Evolutionary conservation across 306 rosid species (phyloP), one percentile per base, ranked within the genome.

Genomic region (Citrullus colocynthis): DNA sequence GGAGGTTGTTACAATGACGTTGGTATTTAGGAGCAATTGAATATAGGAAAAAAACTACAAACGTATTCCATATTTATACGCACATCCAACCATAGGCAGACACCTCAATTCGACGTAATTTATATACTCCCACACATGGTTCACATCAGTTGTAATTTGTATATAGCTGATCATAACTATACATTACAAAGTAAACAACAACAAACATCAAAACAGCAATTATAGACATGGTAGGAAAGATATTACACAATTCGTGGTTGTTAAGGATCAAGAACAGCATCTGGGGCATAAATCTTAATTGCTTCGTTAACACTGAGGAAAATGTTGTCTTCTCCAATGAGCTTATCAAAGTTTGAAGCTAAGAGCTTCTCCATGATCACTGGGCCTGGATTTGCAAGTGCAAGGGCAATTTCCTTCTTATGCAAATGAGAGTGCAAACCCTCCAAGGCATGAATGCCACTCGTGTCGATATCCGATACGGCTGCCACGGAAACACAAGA

Each of bases 351-450:
- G 14, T 85, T n/a, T 6, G 97, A 88, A 37, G 89, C 88, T 10
- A 88, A 57, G 49, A 95, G 86, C 84, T 90, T 90, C 85, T 87
- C 97, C n/a, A 80, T 88, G n/a, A 95, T 96, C 24, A 83, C 61
- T 36, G 91, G 85, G 10, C 95, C 96, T 9, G 96, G 97, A 73
- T 95, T 95, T 72, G 96, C 97, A 76, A 95, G 57, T 12, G 82
- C 79, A 72, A 95, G 92, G 91, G 85, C 80, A 20, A 89, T 58
- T 9, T 86, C 83, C 80, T 88, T 85, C 79, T 88, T 86, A 36
- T 59, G 85, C 80, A 93, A 90, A 83, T 82, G 86, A 67, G 77
- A 83, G n/a, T 75, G 58, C 65, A 93, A 82, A 21, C 85, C 89
- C 85, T 88, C 87, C 13, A 90, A 81, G 30, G 96, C 88, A 64